A percentile compares a stretch with the other conserved stretches of the same genome.
Evolutionary conservation across 305 asterid genomes (phyloP).

Genomic region (Withania somnifera): DNA sequence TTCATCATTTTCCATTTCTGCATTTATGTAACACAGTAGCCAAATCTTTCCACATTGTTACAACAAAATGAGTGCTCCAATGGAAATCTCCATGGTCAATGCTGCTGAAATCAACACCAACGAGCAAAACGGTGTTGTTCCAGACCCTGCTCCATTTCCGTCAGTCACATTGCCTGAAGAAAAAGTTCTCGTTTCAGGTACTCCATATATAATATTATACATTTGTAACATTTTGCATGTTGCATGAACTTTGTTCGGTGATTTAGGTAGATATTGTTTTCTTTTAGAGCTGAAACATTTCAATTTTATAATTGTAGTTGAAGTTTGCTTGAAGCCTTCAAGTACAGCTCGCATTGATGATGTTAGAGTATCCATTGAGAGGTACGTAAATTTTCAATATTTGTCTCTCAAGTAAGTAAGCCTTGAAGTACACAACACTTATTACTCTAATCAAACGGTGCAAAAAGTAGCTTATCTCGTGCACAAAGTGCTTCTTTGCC

Average conservation of each 20-base stretch:
- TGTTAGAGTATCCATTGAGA: conserved; percentile 55
- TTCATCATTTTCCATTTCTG: not conserved
- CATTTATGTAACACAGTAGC: not conserved
- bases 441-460: not conserved
- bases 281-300: not conserved
- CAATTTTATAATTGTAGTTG: conserved; percentile 41
- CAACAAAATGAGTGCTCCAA: conserved; percentile 55
- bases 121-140: conserved; percentile 29
- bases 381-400: conserved; percentile 21
- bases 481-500: not conserved
- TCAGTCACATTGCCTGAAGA: conserved; percentile 33
- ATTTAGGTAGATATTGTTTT: not conserved
- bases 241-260: not conserved
- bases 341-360: conserved; percentile 68
- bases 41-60: conserved; percentile 4
- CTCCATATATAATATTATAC: not conserved
- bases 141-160: conserved; percentile 30
- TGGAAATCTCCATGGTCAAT: conserved; percentile 52
- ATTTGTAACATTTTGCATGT: not conserved
- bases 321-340: conserved; percentile 65
- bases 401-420: not conserved
- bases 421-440: not conserved
- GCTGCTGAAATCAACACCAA: conserved; percentile 17
- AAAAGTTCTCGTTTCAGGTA: conserved; percentile 72
- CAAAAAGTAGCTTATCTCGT: not conserved